Conservation (phyloP, 2,329 filamentous ascomycete genomes). For the Magnaporthales sp. region DNA sequence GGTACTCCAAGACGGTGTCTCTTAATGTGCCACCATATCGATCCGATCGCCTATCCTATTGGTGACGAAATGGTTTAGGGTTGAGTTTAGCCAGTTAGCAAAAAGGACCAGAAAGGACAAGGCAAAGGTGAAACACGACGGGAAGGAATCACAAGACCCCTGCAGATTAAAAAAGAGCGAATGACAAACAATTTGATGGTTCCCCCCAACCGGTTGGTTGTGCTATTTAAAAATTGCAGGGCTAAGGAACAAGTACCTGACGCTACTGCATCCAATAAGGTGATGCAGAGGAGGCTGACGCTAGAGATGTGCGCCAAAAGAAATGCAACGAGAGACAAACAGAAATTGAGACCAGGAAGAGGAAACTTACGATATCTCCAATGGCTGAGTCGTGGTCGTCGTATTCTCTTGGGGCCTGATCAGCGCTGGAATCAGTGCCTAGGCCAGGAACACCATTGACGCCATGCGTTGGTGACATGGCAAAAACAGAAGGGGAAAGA, state of each 20-base stretch:
- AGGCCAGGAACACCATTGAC: too few relatives aligned
- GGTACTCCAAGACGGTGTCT: slow-evolving; percentile 2
- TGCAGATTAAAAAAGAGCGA: not conserved
- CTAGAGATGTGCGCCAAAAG: too few relatives aligned
- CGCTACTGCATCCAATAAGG: not conserved
- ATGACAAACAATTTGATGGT: not conserved
- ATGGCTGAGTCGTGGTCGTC: too few relatives aligned
- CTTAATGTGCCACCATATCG: not conserved
- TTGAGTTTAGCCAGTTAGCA: not conserved
- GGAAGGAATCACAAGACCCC: not conserved
- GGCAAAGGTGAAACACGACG: not conserved
- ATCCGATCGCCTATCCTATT: not conserved
- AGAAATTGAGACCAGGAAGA: not conserved
- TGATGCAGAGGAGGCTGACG: not conserved
- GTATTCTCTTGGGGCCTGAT: too few relatives aligned
- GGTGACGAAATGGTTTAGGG: not conserved
- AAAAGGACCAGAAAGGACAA: too few relatives aligned
- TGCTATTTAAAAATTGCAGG: not conserved
- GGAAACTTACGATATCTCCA: too few relatives aligned
- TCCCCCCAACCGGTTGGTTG: not conserved
- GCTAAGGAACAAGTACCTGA: not conserved
- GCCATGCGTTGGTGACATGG: too few relatives aligned
- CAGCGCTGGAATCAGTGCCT: too few relatives aligned
- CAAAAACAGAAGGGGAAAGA: too few relatives aligned
- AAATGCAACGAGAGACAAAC: too few relatives aligned